These are phyloP conservation scores for Aspergillus cavernicola DNA, from an alignment of 495 filamentous ascomycete genomes.

Conservation along the genomic window DNA sequence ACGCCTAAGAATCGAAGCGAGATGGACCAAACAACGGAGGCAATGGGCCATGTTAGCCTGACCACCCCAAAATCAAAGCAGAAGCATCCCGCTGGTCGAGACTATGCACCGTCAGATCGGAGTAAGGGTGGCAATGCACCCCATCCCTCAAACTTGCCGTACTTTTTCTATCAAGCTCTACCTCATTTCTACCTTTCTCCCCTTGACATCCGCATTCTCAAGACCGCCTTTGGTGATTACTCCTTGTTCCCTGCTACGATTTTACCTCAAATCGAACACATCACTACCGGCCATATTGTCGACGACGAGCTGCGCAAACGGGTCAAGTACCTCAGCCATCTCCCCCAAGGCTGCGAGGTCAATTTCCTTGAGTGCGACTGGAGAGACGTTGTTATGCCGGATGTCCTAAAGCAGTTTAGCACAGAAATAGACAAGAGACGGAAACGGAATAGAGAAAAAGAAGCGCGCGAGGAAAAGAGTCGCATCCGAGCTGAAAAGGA, in stretches of 20 bases:
- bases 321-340: slow-evolving; percentile 85
- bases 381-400: slow-evolving; percentile 79
- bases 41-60: slow-evolving; percentile 25
- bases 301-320: slow-evolving; percentile 85
- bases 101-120: slow-evolving; percentile 7
- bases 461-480: slow-evolving; percentile 84
- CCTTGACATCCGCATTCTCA: slow-evolving; percentile 92
- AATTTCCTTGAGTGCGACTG: slow-evolving; percentile 95
- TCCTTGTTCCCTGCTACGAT: slow-evolving; percentile 82
- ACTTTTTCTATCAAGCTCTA: slow-evolving; percentile 88
- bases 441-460: slow-evolving; percentile 81
- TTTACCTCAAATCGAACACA: slow-evolving; percentile 85
- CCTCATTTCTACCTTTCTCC: slow-evolving; percentile 91
- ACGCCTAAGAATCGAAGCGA: slow-evolving; percentile 17
- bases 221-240: slow-evolving; percentile 83
- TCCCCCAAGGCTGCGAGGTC: slow-evolving; percentile 90
- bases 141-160: slow-evolving; percentile 38
- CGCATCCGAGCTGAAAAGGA: slow-evolving; percentile 80
- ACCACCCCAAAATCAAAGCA: slow-evolving; percentile 23
- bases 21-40: slow-evolving; percentile 26
- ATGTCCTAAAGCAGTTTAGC: slow-evolving; percentile 69
- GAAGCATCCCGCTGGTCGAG: slow-evolving; percentile 18
- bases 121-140: slow-evolving; percentile 26
- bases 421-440: slow-evolving; percentile 74
- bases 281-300: slow-evolving; percentile 85